Conservation (phyloP, 495 filamentous ascomycete species). For the Durotheca rogersii region DNA sequence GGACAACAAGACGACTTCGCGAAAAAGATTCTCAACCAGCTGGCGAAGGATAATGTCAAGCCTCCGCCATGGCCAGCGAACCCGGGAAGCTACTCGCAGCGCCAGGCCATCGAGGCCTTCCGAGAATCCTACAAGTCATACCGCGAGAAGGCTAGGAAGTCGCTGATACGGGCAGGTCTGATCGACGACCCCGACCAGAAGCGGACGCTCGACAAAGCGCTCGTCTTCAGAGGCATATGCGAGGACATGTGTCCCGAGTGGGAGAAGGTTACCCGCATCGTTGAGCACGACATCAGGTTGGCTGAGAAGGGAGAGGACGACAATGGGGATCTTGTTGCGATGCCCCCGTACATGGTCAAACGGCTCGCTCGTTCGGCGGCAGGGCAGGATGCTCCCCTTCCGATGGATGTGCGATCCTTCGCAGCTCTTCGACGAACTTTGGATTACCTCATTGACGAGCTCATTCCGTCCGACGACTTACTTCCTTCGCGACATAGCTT, state of each 20-base stretch:
- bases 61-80: slow-evolving; percentile 48
- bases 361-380: slow-evolving; percentile 87
- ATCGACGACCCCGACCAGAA: slow-evolving; percentile 90
- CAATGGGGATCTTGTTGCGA: slow-evolving; percentile 40
- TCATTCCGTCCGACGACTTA: slow-evolving; percentile 64
- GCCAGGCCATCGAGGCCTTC: slow-evolving; percentile 44
- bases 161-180: slow-evolving; percentile 69
- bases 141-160: slow-evolving; percentile 64
- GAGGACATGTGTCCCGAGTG: slow-evolving; percentile 93
- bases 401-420: slow-evolving; percentile 87
- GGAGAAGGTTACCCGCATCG: slow-evolving; percentile 78
- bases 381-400: slow-evolving; percentile 85
- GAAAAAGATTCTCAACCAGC: slow-evolving; percentile 42
- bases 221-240: slow-evolving; percentile 85
- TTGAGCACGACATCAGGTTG: slow-evolving; percentile 57
- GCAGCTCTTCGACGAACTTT: slow-evolving; percentile 69
- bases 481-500: slow-evolving; percentile 77
- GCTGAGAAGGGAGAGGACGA: slow-evolving; percentile 51
- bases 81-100: slow-evolving; percentile 43
- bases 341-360: slow-evolving; percentile 63
- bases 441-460: slow-evolving; percentile 77
- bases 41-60: slow-evolving; percentile 45
- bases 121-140: slow-evolving; percentile 59
- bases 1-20: slow-evolving; percentile 36
- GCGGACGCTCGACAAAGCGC: slow-evolving; percentile 75